Evolutionary conservation across 768 basidiomycete species (phyloP).

Genomic region (Suillus alpinus): DNA sequence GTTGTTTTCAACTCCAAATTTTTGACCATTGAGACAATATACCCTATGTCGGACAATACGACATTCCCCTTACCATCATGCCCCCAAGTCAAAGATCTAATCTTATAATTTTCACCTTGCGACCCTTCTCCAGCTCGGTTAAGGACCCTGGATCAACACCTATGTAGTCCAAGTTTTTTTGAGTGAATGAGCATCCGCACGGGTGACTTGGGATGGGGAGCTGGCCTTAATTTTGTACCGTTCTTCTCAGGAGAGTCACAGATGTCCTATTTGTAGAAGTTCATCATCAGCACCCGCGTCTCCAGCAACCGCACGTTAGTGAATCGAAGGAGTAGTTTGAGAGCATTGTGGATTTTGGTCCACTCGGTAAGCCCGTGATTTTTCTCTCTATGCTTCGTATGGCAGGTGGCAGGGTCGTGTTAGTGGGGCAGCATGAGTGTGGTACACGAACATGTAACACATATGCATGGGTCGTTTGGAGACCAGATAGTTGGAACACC

Average conservation of each 20-base stretch:
- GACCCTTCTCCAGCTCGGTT: not conserved
- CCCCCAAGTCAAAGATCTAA: not conserved
- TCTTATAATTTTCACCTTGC: not conserved
- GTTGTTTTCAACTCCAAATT: not conserved
- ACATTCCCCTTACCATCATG: not conserved
- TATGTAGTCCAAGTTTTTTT: not conserved
- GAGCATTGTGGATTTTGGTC: not conserved
- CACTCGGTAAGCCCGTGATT: not conserved
- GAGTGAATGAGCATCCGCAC: not conserved
- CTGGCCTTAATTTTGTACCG: not conserved
- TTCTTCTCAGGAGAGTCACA: not conserved
- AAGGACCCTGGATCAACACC: not conserved
- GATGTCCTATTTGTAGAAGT: not conserved
- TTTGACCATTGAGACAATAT: not conserved
- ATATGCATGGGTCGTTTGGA: not conserved
- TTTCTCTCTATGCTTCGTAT: not conserved
- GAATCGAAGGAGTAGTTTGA: not conserved
- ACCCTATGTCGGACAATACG: not conserved
- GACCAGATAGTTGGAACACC: not conserved
- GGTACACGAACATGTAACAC: not conserved
- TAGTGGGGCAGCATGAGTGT: not conserved
- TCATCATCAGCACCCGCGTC: not conserved
- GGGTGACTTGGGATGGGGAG: not conserved
- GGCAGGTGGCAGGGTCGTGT: not conserved
- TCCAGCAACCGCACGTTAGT: not conserved